phyloP scores from a whole-genome alignment of 768 basidiomycete genomes.

The Solioccasus polychromus region DNA sequence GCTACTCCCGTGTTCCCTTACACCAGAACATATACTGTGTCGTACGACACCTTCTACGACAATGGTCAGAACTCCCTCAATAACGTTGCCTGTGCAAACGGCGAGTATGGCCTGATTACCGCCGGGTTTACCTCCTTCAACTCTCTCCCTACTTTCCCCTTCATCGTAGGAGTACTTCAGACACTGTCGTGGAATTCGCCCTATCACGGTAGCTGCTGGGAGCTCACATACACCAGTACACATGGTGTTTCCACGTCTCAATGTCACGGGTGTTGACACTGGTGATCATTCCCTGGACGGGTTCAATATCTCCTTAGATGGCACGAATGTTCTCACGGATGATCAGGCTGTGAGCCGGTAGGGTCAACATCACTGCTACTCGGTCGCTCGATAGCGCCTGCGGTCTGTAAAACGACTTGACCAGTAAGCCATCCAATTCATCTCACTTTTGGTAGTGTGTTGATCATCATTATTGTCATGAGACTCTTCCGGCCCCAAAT shows the following conservation, averaged over 20 bases:
- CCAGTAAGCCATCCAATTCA: neutral
- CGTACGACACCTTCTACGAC: slow-evolving; percentile 54
- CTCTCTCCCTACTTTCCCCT: slow-evolving; percentile 54
- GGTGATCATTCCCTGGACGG: slow-evolving; percentile 26
- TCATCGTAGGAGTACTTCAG: slow-evolving; percentile 54
- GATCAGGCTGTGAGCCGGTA: slow-evolving; percentile 21
- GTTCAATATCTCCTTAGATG: slow-evolving; percentile 37
- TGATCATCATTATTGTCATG: neutral
- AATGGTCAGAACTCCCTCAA: slow-evolving; percentile 36
- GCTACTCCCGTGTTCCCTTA: slow-evolving; percentile 1
- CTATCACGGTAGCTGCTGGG: slow-evolving; percentile 61
- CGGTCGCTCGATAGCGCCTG: slow-evolving; percentile 16
- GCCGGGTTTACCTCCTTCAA: slow-evolving; percentile 47
- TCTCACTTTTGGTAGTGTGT: neutral
- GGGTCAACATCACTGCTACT: slow-evolving; percentile 20
- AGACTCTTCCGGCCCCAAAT: too few species aligned
- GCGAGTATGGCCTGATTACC: slow-evolving; percentile 47
- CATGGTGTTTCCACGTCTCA: slow-evolving; percentile 32
- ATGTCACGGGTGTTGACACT: slow-evolving; percentile 52
- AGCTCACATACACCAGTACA: slow-evolving; percentile 42
- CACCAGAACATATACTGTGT: slow-evolving; percentile 21
- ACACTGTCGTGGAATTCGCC: slow-evolving; percentile 50
- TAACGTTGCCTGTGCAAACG: slow-evolving; percentile 50
- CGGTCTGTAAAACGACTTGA: slow-evolving; percentile 2
- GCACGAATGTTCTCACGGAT: slow-evolving; percentile 36